These are phyloP conservation scores for Petunia secreta DNA, from an alignment of 257 asterid genomes.

Conservation along the genomic window DNA sequence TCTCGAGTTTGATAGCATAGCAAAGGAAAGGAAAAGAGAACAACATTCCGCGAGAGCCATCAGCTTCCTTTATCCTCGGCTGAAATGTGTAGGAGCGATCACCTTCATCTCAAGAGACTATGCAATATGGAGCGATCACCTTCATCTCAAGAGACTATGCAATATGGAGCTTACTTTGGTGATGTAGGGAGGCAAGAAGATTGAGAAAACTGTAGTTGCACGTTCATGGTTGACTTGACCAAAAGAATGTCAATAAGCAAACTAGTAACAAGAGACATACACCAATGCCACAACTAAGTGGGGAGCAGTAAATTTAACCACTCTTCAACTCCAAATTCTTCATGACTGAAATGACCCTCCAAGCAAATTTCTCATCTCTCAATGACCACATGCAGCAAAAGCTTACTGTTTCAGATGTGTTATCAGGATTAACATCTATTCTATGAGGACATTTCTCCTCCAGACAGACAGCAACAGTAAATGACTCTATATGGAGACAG, in stretches of 20 bases:
- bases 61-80: not conserved
- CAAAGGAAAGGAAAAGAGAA: not conserved
- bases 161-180: not conserved
- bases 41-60: not conserved
- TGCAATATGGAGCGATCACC: not conserved
- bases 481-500: constrained; percentile 53
- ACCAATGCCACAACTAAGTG: not conserved
- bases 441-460: constrained; percentile 55
- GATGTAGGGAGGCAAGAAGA: not conserved
- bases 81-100: not conserved
- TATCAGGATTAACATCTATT: constrained; percentile 27
- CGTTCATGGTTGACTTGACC: not conserved
- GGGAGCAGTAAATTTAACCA: not conserved
- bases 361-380: constrained; percentile 61
- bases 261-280: not conserved
- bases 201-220: not conserved
- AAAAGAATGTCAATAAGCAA: not conserved
- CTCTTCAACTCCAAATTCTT: constrained; percentile 36
- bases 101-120: not conserved
- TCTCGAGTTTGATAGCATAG: not conserved
- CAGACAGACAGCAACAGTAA: constrained; percentile 46
- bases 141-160: not conserved
- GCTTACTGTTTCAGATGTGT: constrained; percentile 27
- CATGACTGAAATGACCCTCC: constrained; percentile 53
- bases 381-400: constrained; percentile 64